These are phyloP conservation scores for Acephala macrosclerotiorum DNA, from an alignment of 2,329 filamentous ascomycete genomes.

Conservation along the genomic window DNA sequence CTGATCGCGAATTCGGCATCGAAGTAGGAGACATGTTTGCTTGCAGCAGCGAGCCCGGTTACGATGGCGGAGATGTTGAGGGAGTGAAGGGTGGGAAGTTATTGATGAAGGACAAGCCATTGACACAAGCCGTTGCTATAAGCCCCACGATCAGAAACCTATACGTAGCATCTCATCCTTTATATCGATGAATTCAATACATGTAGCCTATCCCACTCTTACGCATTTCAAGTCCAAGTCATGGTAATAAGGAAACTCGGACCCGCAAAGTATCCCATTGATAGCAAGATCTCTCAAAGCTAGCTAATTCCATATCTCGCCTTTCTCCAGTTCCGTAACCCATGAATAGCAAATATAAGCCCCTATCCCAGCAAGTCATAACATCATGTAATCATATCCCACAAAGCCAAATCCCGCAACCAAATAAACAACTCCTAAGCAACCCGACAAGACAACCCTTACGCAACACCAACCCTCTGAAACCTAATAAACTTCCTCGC, in stretches of 20 bases:
- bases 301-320: neutral
- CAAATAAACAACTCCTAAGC: neutral
- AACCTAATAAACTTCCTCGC: conserved; percentile 32
- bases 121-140: too few species aligned
- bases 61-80: conserved; percentile 47
- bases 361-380: neutral
- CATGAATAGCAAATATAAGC: conserved; percentile 3
- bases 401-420: neutral
- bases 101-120: conserved; percentile 36
- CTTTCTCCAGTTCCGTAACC: too few species aligned
- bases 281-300: neutral
- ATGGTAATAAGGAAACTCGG: neutral
- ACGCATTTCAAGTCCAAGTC: too few species aligned
- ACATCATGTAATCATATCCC: neutral
- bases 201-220: too few species aligned
- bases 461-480: conserved; percentile 3
- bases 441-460: neutral
- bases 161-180: too few species aligned
- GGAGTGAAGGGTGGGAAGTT: too few species aligned
- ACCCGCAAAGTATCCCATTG: neutral
- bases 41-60: conserved; percentile 42
- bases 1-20: conserved; percentile 33
- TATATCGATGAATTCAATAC: too few species aligned
- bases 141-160: too few species aligned
- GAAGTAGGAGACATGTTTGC: conserved; percentile 46